A percentile compares a stretch with the other conserved stretches of the same genome.
phyloP scores from a whole-genome alignment of 1,284 basidiomycete genomes.

The Ustilago lituana region DNA sequence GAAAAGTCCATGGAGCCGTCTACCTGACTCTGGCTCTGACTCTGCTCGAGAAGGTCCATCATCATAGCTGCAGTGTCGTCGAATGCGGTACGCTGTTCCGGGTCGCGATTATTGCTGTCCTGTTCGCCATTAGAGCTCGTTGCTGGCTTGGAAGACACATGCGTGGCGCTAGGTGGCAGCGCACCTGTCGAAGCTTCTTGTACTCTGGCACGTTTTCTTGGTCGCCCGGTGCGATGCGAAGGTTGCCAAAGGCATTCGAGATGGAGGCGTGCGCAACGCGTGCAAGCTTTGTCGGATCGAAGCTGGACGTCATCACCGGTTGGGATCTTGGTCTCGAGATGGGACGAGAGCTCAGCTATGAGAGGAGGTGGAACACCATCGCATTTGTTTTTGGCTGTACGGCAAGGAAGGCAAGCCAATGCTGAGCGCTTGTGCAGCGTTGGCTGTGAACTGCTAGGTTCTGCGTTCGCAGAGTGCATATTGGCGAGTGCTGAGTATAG shows the following conservation, averaged over 20 bases:
- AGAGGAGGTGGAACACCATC: slow-evolving; percentile 16
- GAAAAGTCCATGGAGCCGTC: neutral
- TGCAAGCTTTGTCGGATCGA: slow-evolving; percentile 11
- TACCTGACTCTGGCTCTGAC: neutral
- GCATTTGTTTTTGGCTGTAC: slow-evolving; percentile 27
- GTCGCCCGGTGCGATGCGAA: slow-evolving; percentile 22
- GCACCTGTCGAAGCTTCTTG: neutral
- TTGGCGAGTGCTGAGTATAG: too few species aligned
- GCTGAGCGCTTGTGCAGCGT: slow-evolving; percentile 11
- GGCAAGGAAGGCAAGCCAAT: slow-evolving; percentile 21
- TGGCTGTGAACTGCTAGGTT: neutral
- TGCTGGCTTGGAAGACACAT: neutral
- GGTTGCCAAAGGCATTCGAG: slow-evolving; percentile 22
- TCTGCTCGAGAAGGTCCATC: neutral
- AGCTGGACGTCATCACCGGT: slow-evolving; percentile 5
- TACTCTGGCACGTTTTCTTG: slow-evolving; percentile 10
- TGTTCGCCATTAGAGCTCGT: neutral
- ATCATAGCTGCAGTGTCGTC: neutral
- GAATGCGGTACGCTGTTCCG: too few species aligned
- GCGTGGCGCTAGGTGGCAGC: neutral
- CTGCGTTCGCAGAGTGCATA: too few species aligned
- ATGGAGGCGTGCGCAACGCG: slow-evolving; percentile 9
- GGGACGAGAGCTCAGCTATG: slow-evolving; percentile 13
- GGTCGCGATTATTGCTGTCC: neutral
- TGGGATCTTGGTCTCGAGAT: slow-evolving; percentile 14